phyloP scores from a whole-genome alignment of 108 stramenopile species.

The Cylindrotheca closterium region DNA sequence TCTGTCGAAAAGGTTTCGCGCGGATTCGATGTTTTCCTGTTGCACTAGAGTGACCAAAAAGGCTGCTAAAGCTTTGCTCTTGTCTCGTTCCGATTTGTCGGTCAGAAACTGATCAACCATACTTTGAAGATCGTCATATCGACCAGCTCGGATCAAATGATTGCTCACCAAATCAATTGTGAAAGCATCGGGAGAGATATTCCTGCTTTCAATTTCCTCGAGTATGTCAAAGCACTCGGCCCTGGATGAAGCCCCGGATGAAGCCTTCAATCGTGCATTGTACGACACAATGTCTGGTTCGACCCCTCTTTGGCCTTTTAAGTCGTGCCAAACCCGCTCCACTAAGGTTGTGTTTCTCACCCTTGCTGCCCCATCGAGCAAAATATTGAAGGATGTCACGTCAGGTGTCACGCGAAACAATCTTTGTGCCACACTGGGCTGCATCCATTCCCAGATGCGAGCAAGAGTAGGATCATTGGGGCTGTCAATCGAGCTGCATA shows the following conservation, averaged over 20 bases:
- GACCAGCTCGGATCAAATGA: constrained; percentile 34
- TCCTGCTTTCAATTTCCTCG: constrained; percentile 15
- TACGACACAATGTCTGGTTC: constrained; percentile 52
- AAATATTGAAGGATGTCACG: constrained; percentile 52
- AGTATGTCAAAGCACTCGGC: constrained; percentile 8
- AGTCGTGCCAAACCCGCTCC: constrained; percentile 36
- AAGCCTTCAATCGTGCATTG: constrained; percentile 61
- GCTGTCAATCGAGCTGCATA: constrained; percentile 48
- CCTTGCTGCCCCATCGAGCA: constrained; percentile 54
- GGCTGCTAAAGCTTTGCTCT: constrained; percentile 57
- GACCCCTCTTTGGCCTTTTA: constrained; percentile 26
- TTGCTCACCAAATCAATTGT: constrained; percentile 64
- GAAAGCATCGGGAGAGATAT: constrained; percentile 56
- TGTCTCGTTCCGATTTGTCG: constrained; percentile 7
- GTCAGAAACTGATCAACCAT: constrained; percentile 40
- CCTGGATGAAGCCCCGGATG: constrained; percentile 4
- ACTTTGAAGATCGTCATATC: neutral
- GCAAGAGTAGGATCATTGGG: constrained; percentile 18
- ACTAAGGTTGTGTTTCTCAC: constrained; percentile 44
- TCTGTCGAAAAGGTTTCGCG: constrained; percentile 51
- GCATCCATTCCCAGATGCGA: constrained; percentile 1
- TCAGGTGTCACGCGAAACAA: constrained; percentile 49
- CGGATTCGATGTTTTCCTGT: constrained; percentile 42
- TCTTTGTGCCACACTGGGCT: constrained; percentile 22
- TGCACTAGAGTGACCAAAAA: constrained; percentile 60